Evolutionary conservation across 768 basidiomycete genomes (phyloP).

Genomic region (Mrakia hoshinonis): DNA sequence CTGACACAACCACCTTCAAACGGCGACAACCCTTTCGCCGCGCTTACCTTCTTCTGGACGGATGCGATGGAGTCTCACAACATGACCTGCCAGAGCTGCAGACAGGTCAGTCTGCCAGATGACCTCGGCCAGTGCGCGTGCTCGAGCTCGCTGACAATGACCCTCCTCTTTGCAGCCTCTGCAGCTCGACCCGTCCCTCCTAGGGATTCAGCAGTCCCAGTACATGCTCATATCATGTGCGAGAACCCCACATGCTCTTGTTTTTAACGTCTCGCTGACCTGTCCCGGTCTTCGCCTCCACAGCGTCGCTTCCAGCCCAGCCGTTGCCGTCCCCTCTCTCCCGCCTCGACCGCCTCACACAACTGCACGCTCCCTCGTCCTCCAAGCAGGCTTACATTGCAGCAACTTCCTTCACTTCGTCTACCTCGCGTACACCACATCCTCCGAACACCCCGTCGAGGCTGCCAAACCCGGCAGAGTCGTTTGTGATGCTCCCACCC

Average conservation of each 20-base stretch:
- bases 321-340: conserved; percentile 14
- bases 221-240: conserved; percentile 16
- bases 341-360: conserved; percentile 9
- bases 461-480: conserved; percentile 56
- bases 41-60: not conserved
- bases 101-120: conserved; percentile 2
- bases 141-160: not conserved
- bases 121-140: not conserved
- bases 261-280: not conserved
- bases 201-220: conserved; percentile 18
- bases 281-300: not conserved
- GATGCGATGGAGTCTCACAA: not conserved
- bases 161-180: not conserved
- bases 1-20: not conserved
- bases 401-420: not conserved
- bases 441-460: not conserved
- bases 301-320: conserved; percentile 22
- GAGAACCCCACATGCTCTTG: not conserved
- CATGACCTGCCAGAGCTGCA: conserved; percentile 24
- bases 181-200: conserved; percentile 15
- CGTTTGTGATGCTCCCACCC: conserved; percentile 66
- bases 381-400: conserved; percentile 24
- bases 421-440: not conserved
- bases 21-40: not conserved
- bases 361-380: conserved; percentile 10